These are phyloP conservation scores for Iris pallida DNA, from an alignment of 116 monocot species.

Conservation along the genomic window DNA sequence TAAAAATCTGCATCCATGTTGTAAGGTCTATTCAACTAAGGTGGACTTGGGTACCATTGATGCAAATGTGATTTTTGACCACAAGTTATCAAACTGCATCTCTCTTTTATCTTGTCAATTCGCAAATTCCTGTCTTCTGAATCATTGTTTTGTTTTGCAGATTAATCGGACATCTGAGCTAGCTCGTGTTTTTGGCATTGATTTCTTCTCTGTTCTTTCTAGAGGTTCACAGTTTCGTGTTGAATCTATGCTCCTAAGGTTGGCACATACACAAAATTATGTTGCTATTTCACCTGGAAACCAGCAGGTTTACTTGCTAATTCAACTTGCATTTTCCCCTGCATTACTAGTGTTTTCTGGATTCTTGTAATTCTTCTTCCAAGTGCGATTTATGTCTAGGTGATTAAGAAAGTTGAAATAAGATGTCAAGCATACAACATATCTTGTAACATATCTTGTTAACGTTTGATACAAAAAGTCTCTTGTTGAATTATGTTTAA, in stretches of 20 bases:
- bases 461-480: too few relatives aligned
- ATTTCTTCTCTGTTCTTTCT: constrained; percentile 96
- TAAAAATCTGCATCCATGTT: neutral
- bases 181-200: constrained; percentile 97
- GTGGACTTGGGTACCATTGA: neutral
- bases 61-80: neutral
- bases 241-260: constrained; percentile 94
- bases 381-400: too few relatives aligned
- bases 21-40: neutral
- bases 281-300: constrained; percentile 89
- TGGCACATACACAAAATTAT: constrained; percentile 95
- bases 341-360: too few relatives aligned
- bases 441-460: too few relatives aligned
- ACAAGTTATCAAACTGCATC: neutral
- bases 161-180: constrained; percentile 96
- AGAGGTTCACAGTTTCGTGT: constrained; percentile 97
- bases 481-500: too few relatives aligned
- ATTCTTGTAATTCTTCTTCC: too few relatives aligned
- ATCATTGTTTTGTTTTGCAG: constrained; percentile 29
- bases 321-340: too few relatives aligned
- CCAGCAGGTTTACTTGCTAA: constrained; percentile 58
- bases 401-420: too few relatives aligned
- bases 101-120: neutral
- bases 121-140: neutral
- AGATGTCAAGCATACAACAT: too few relatives aligned